phyloP scores from a whole-genome alignment of 2,329 filamentous ascomycete genomes.

The Periconia sp. region DNA sequence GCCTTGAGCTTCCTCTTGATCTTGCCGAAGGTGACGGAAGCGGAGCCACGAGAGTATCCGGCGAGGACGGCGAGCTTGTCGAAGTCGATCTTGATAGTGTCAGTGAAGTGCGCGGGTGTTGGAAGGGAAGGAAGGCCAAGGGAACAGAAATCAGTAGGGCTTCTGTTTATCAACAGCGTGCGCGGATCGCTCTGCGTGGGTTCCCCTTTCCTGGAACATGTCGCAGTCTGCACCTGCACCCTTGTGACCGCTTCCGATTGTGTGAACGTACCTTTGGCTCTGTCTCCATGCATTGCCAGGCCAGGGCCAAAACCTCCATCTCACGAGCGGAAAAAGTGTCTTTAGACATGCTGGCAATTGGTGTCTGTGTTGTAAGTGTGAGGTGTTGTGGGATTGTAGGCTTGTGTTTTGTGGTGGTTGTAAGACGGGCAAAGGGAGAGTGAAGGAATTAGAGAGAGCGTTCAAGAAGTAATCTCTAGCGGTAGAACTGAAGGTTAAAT shows the following conservation, averaged over 20 bases:
- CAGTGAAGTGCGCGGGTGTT: not conserved
- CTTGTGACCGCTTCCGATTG: not conserved
- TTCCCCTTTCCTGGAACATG: too few relatives aligned
- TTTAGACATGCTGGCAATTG: constrained; percentile 16
- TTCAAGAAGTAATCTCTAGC: too few relatives aligned
- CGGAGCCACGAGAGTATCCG: constrained; percentile 33
- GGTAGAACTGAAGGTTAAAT: constrained; percentile 7
- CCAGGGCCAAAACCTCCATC: constrained; percentile 36
- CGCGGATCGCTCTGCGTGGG: too few relatives aligned
- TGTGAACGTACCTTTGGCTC: constrained; percentile 37
- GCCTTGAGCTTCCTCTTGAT: constrained; percentile 39
- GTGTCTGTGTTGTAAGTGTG: not conserved
- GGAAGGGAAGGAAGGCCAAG: not conserved
- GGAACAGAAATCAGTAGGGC: not conserved
- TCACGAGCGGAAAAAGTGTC: constrained; percentile 30
- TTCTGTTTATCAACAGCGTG: too few relatives aligned
- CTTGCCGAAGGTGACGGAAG: constrained; percentile 35
- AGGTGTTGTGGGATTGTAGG: not conserved
- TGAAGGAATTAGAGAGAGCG: not conserved
- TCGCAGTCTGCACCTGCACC: too few relatives aligned
- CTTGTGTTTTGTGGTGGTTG: constrained; percentile 1
- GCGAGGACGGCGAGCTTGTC: constrained; percentile 20
- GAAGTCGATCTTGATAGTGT: constrained; percentile 13
- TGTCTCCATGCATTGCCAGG: constrained; percentile 43
- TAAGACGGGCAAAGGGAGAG: constrained; percentile 3